These are phyloP conservation scores for Conticribra guillardii DNA, from an alignment of 108 stramenopile species.

Conservation along the genomic window DNA sequence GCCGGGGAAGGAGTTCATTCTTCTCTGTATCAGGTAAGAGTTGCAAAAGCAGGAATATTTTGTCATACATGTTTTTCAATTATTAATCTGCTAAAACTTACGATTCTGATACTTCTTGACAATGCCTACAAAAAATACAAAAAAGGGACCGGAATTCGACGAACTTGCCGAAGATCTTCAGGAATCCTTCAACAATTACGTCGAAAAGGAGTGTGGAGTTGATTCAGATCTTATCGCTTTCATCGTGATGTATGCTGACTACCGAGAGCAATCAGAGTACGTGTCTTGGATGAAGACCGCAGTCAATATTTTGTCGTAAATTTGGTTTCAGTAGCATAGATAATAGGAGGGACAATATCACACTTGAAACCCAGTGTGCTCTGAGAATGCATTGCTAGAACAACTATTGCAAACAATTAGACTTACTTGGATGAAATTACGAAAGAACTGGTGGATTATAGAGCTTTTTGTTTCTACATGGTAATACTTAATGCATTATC, in stretches of 20 bases:
- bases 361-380: too few relatives aligned
- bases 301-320: conserved; percentile 22
- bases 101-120: background rate
- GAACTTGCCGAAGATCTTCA: conserved; percentile 83
- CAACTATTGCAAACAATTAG: too few relatives aligned
- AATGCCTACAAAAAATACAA: too few relatives aligned
- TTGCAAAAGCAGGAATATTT: background rate
- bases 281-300: conserved; percentile 46
- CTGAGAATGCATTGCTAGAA: too few relatives aligned
- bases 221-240: conserved; percentile 71
- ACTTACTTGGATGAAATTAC: too few relatives aligned
- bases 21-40: conserved; percentile 57
- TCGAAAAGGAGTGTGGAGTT: conserved; percentile 68
- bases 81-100: background rate
- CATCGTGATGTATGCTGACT: conserved; percentile 77
- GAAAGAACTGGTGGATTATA: too few relatives aligned
- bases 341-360: background rate
- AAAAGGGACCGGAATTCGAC: conserved; percentile 76
- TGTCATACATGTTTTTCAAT: background rate
- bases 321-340: too few relatives aligned
- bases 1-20: conserved; percentile 36
- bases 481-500: too few relatives aligned
- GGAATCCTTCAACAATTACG: conserved; percentile 57
- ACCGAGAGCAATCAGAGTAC: conserved; percentile 68
- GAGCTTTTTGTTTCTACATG: too few relatives aligned